These are phyloP conservation scores for Periconia digitata DNA, from an alignment of 2,329 filamentous ascomycete species.

Conservation along the genomic window DNA sequence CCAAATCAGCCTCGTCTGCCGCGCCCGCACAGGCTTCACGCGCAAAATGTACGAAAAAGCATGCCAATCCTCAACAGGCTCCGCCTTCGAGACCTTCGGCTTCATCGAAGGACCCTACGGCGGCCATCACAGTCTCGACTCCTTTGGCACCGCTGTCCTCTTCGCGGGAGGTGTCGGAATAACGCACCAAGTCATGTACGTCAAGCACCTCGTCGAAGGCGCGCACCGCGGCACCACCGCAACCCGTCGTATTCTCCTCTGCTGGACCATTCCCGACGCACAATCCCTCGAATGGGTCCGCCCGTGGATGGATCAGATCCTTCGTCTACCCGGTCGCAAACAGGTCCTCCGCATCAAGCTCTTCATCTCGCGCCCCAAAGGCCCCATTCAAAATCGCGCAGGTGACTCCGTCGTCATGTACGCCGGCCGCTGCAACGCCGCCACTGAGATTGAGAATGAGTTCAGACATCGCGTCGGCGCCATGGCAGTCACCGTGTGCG, in stretches of 20 bases:
- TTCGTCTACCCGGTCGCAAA: conserved; percentile 60
- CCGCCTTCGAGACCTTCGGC: conserved; percentile 64
- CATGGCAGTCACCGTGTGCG: conserved; percentile 64
- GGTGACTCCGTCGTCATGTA: conserved; percentile 64
- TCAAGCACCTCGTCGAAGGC: conserved; percentile 70
- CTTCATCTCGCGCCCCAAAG: conserved; percentile 63
- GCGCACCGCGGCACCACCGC: conserved; percentile 70
- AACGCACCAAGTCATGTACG: conserved; percentile 75
- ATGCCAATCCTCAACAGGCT: conserved; percentile 55
- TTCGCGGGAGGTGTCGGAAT: conserved; percentile 82
- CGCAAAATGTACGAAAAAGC: conserved; percentile 69
- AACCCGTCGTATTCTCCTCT: conserved; percentile 69
- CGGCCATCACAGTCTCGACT: conserved; percentile 68
- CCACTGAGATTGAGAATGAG: conserved; percentile 59
- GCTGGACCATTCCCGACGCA: conserved; percentile 78
- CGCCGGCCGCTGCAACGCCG: conserved; percentile 59
- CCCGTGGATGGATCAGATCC: conserved; percentile 66
- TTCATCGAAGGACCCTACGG: conserved; percentile 77
- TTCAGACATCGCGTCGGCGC: conserved; percentile 59
- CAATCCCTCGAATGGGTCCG: conserved; percentile 66
- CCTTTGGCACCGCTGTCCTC: conserved; percentile 76
- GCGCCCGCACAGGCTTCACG: conserved; percentile 74
- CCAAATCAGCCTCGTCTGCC: conserved; percentile 70
- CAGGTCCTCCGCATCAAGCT: conserved; percentile 63
- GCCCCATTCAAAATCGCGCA: conserved; percentile 55